Percentiles rank a stretch among this genome's conserved stretches.
Evolutionary conservation across 371 early-diverging fungal species (phyloP).

Genomic region (Blastocladiella emersonii): DNA sequence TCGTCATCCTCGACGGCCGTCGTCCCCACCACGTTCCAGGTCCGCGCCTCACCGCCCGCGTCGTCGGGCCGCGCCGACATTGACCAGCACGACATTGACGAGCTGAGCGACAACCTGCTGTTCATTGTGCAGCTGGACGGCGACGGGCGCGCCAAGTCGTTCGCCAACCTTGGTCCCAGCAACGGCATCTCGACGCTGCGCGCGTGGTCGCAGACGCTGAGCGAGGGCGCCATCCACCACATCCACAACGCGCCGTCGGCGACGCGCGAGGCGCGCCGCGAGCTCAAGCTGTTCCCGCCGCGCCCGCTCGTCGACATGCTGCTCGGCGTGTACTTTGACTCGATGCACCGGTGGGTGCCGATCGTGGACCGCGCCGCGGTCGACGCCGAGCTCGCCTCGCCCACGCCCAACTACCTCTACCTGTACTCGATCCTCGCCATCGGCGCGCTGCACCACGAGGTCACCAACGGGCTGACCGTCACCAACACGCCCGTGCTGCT

Average conservation of each 20-base stretch:
- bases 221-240: background rate
- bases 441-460: background rate
- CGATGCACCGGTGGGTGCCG: background rate
- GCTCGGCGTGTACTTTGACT: background rate
- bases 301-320: background rate
- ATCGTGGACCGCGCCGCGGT: background rate
- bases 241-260: background rate
- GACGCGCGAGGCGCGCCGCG: background rate
- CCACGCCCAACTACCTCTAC: background rate
- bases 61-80: too few species aligned
- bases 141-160: background rate
- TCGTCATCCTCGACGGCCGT: too few species aligned
- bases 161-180: background rate
- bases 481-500: background rate
- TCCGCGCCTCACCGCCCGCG: too few species aligned
- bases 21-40: too few species aligned
- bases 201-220: background rate
- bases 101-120: background rate
- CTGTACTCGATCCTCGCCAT: background rate
- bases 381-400: background rate
- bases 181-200: background rate
- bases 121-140: background rate
- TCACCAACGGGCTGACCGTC: background rate
- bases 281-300: background rate
- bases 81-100: conserved; percentile 3